A percentile compares a stretch with the other conserved stretches of the same genome.
phyloP scores from a whole-genome alignment of 2,329 filamentous ascomycete species.

The Trichoderma sp. region DNA sequence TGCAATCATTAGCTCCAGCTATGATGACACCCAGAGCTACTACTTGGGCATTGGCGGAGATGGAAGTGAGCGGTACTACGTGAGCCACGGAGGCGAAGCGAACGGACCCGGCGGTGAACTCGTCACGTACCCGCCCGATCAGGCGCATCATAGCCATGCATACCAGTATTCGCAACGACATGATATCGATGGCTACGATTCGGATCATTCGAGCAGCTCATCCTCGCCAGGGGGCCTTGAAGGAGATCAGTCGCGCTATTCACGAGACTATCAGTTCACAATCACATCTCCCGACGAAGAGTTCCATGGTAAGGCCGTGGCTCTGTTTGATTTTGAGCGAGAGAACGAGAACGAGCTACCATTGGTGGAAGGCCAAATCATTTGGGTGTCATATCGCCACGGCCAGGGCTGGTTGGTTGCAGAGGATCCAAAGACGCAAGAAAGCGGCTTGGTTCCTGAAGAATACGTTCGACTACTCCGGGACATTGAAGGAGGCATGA shows the following conservation, averaged over 20 bases:
- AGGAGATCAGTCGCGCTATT: slow-evolving; percentile 77
- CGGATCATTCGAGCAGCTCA: slow-evolving; percentile 59
- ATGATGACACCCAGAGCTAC: slow-evolving; percentile 61
- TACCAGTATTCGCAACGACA: slow-evolving; percentile 44
- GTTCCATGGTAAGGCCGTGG: slow-evolving; percentile 95
- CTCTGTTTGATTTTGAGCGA: slow-evolving; percentile 89
- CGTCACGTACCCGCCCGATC: slow-evolving; percentile 72
- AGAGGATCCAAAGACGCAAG: slow-evolving; percentile 89
- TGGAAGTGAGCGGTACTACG: slow-evolving; percentile 73
- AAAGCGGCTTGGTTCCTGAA: slow-evolving; percentile 93
- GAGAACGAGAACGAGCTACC: slow-evolving; percentile 97
- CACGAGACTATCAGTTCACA: slow-evolving; percentile 90
- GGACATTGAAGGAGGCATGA: slow-evolving; percentile 90
- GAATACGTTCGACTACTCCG: slow-evolving; percentile 91
- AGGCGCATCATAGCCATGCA: slow-evolving; percentile 58
- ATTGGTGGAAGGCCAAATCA: slow-evolving; percentile 90
- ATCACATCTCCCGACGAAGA: slow-evolving; percentile 95
- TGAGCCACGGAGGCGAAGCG: slow-evolving; percentile 67
- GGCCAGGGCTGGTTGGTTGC: slow-evolving; percentile 97
- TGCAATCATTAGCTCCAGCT: slow-evolving; percentile 50
- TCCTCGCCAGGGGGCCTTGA: slow-evolving; percentile 60
- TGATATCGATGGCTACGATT: slow-evolving; percentile 57
- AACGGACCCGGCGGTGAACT: slow-evolving; percentile 79
- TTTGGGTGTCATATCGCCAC: slow-evolving; percentile 93
- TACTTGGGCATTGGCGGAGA: slow-evolving; percentile 68